Evolutionary conservation across 306 rosid genomes (phyloP), one percentile per base, ranked within the genome.

Genomic region (Echinosophora koreensis): DNA sequence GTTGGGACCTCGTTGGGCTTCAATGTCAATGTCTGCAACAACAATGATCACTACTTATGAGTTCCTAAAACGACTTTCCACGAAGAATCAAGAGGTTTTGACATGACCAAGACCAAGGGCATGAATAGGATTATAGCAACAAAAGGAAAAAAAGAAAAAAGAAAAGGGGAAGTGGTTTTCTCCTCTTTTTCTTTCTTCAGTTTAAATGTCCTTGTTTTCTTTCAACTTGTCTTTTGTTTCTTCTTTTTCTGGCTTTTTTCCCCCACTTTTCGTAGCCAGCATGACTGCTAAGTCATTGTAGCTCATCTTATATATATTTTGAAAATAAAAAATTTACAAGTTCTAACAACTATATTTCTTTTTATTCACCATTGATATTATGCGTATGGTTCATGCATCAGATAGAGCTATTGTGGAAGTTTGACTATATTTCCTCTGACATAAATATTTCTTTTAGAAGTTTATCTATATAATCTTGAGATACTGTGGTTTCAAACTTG

Each of bases 1-100:
- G 1, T 71, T 89, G 84, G 97, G 92, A 69, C 92, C 92, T 4
- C 79, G 96, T 42, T 91, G 96, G 80, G 93, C 96, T 35, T 87
- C 93, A 4, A 87, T 87, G 91, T 91, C 96, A 5, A 44, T 91
- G 81, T 91, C 94, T 74, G 94, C 94, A 11, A 92, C 94, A 14
- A 88, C 94, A 22, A 89, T 89, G 92, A 91, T 91, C 88, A 89
- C 94, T 32, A 89, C 97, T 17, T 89, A 89, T 44, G 97, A 91
- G 90, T 86, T 91, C 60, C 86, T 91, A 46, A 91, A 91, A 62
- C 91, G 97, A 54, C 79, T 91, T 34, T 91, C 94, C 35, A 83
- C 94, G 0, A 91, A 89, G 87, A 86, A 77, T 80, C 92, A 81
- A 82, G 92, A 84, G 73, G 85, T 80, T 69, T 75, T 85, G 64